Evolutionary conservation across 805 yeast species (phyloP), one percentile per base, ranked within the genome.

Genomic region (Pachysolen tannophilus): DNA sequence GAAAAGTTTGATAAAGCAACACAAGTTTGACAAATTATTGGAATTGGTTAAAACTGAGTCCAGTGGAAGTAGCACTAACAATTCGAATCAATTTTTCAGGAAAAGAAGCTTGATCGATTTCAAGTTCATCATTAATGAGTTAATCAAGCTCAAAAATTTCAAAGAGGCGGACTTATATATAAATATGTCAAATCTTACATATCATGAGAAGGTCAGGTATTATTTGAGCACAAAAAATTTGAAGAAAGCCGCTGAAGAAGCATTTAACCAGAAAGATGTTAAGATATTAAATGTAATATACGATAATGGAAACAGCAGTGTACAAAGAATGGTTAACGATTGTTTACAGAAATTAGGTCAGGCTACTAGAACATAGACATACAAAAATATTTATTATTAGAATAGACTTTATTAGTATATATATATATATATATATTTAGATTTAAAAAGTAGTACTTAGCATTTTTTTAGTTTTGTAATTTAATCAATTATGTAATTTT

Each of bases 21-120:
- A 70, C 6, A 71, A 72, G 28, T 79, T 75, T 59, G 76, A 72
- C 14, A 74, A 70, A 26, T 51, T 84, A 20, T 67, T 65, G 43
- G 68, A 71, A 20, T 69, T 76, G 46, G 70, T 78, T 0, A 62
- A 58, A 3, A 50, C 56, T 2, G 64, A 61, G 30, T n/a, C n/a
- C n/a, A n/a, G n/a, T n/a, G n/a, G n/a, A n/a, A n/a, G n/a, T n/a
- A n/a, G n/a, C n/a, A n/a, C n/a, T n/a, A n/a, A n/a, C n/a, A n/a
- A n/a, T n/a, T n/a, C n/a, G n/a, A n/a, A n/a, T n/a, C n/a, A n/a
- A n/a, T n/a, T n/a, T n/a, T n/a, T n/a, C n/a, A n/a, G n/a, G n/a
- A n/a, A n/a, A n/a, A n/a, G n/a, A n/a, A n/a, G n/a, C n/a, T 82
- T 84, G 0, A 82, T 86, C 28, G 87, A 90, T 0, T 79, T 78